These are phyloP conservation scores for Fusarium globosum DNA, from an alignment of 2,329 filamentous ascomycete species.

Conservation along the genomic window DNA sequence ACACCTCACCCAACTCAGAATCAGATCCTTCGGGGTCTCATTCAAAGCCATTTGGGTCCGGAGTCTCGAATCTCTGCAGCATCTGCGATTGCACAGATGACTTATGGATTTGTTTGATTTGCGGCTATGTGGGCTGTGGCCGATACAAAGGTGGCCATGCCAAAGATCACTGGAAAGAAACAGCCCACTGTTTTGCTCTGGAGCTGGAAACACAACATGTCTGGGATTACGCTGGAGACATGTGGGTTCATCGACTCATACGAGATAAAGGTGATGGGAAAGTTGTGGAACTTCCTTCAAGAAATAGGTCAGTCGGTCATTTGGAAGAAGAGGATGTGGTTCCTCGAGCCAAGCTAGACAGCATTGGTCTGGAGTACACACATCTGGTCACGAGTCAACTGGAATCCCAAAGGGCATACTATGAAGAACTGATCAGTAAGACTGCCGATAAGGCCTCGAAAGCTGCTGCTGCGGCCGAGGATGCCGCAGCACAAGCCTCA, in stretches of 20 bases:
- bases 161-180: slow-evolving; percentile 92
- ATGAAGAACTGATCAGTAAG: slow-evolving; percentile 90
- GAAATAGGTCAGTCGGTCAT: slow-evolving; percentile 50
- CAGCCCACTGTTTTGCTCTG: slow-evolving; percentile 89
- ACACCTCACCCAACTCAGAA: slow-evolving; percentile 52
- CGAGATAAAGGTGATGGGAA: slow-evolving; percentile 94
- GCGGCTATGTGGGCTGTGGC: slow-evolving; percentile 91
- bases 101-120: slow-evolving; percentile 95
- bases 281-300: slow-evolving; percentile 85
- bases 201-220: slow-evolving; percentile 94
- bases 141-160: slow-evolving; percentile 94
- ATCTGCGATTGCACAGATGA: slow-evolving; percentile 84
- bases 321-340: slow-evolving; percentile 72
- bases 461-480: slow-evolving; percentile 74
- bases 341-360: slow-evolving; percentile 74
- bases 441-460: slow-evolving; percentile 88
- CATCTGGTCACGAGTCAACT: slow-evolving; percentile 93
- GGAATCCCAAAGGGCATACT: slow-evolving; percentile 92
- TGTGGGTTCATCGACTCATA: slow-evolving; percentile 95
- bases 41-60: slow-evolving; percentile 67
- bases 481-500: slow-evolving; percentile 63
- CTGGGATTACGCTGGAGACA: slow-evolving; percentile 97
- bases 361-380: slow-evolving; percentile 92
- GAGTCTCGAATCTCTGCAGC: slow-evolving; percentile 77
- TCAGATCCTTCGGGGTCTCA: slow-evolving; percentile 62